phyloP scores from a whole-genome alignment of 768 basidiomycete genomes.

The Xanthoconium stramineum region DNA sequence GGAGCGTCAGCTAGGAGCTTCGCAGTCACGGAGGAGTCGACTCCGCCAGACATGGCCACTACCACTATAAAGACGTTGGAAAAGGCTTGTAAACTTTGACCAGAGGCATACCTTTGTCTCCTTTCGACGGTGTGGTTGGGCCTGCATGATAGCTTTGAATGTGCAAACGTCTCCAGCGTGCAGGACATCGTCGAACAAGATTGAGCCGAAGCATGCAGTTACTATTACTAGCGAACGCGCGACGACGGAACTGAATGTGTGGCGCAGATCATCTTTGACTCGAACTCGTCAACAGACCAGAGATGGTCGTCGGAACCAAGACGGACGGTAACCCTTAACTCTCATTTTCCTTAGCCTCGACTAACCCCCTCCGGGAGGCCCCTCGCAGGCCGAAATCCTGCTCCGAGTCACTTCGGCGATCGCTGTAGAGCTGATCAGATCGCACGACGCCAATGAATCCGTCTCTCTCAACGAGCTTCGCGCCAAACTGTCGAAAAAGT shows the following conservation, averaged over 20 bases:
- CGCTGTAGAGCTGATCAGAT: conserved; percentile 88
- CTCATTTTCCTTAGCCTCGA: neutral
- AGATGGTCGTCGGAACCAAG: conserved; percentile 42
- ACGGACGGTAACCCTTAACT: conserved; percentile 30
- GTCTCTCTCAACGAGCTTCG: conserved; percentile 89
- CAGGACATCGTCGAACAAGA: conserved; percentile 13
- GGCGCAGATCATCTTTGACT: neutral
- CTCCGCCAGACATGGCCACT: conserved; percentile 93
- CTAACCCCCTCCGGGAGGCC: conserved; percentile 39
- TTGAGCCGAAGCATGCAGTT: conserved; percentile 4
- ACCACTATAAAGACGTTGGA: conserved; percentile 51
- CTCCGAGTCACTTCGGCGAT: conserved; percentile 92
- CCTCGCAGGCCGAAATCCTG: conserved; percentile 87
- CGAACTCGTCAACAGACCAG: neutral
- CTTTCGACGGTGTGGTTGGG: conserved; percentile 18
- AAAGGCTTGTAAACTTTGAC: neutral
- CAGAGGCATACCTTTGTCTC: conserved; percentile 25
- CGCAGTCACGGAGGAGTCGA: conserved; percentile 92
- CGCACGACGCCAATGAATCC: conserved; percentile 71
- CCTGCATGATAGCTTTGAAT: conserved; percentile 17
- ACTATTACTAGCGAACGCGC: neutral
- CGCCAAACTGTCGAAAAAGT: conserved; percentile 86
- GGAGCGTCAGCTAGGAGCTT: conserved; percentile 54
- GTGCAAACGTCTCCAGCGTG: neutral
- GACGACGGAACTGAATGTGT: neutral